Evolutionary conservation across 495 filamentous ascomycete species (phyloP), one percentile per base, ranked within the genome.

Genomic region (Lasiosphaeriaceae sp.): DNA sequence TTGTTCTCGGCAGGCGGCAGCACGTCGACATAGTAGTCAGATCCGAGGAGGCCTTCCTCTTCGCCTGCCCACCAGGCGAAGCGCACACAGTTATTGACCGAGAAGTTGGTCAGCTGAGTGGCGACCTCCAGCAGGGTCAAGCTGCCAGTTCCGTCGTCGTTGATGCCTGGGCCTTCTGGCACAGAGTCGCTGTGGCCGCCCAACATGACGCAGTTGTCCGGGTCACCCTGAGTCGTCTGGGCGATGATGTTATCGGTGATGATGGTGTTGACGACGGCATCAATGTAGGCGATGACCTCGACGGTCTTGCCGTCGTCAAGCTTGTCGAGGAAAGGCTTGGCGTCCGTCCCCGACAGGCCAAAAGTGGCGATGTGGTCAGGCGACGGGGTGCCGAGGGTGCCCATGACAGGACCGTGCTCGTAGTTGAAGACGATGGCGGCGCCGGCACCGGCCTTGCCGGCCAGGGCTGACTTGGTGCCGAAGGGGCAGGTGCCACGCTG

Each of bases 401-500:
- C 83, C 22, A 71, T 72, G 2, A 85, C 52, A 29, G 57, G 64
- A 11, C 71, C 76, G 9, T 73, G 51, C 16, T 80, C 76, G 60
- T 79, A 77, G 63, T 87, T 87, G 63, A 81, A 86, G 11, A 87
- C 71, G 0, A 87, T 72, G 0, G 80, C 81, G n/a, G 80, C 84
- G 41, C 81, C 63, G 12, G 83, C 84, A 39, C 83, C 84, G 1
- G 81, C 80, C 55, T 73, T 75, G 24, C 82, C 82, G 8, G 83
- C 79, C 11, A 75, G 64, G 51, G 74, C 74, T 6, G 83, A 84
- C 62, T 86, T 86, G 55, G 74, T 74, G 23, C 82, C 82, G 61
- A 87, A 85, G 2, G 82, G 63, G 68, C 84, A 87, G 11, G 59
- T 73, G 14, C 84, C 83, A n/a, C 84, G 74, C 49, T 67, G 61